A percentile compares a stretch with the other conserved stretches of the same genome.
phyloP scores from a whole-genome alignment of 2,329 filamentous ascomycete species.

The Aureobasidium pullulans region DNA sequence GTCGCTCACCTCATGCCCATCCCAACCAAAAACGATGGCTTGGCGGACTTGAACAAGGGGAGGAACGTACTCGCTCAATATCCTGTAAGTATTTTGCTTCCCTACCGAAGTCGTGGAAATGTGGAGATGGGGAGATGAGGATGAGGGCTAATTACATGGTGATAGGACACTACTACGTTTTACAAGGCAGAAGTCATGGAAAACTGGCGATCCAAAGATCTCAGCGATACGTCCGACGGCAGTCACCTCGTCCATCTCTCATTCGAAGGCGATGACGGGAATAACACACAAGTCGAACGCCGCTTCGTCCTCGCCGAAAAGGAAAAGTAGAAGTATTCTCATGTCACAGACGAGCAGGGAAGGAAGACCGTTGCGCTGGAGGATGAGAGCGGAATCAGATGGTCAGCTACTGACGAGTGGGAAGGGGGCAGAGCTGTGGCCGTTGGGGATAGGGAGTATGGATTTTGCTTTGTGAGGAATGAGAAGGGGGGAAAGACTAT shows the following conservation, averaged over 20 bases:
- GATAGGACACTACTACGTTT: constrained; percentile 42
- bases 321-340: not conserved
- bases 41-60: constrained; percentile 35
- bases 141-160: not conserved
- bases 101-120: too few species aligned
- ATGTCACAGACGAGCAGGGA: not conserved
- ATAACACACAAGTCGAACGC: constrained; percentile 42
- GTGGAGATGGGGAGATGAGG: not conserved
- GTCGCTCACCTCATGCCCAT: constrained; percentile 43
- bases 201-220: constrained; percentile 32
- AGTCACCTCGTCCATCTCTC: constrained; percentile 34
- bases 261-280: constrained; percentile 41
- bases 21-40: constrained; percentile 30
- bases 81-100: constrained; percentile 22
- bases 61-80: constrained; percentile 44
- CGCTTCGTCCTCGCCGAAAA: constrained; percentile 40
- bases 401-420: too few species aligned
- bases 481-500: too few species aligned
- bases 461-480: too few species aligned
- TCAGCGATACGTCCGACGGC: constrained; percentile 19
- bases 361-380: not conserved
- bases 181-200: constrained; percentile 45
- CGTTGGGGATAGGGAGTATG: too few species aligned
- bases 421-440: too few species aligned
- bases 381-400: too few species aligned